Conservation (phyloP, 305 asterid genomes). For the Fraxinus velutina region DNA sequence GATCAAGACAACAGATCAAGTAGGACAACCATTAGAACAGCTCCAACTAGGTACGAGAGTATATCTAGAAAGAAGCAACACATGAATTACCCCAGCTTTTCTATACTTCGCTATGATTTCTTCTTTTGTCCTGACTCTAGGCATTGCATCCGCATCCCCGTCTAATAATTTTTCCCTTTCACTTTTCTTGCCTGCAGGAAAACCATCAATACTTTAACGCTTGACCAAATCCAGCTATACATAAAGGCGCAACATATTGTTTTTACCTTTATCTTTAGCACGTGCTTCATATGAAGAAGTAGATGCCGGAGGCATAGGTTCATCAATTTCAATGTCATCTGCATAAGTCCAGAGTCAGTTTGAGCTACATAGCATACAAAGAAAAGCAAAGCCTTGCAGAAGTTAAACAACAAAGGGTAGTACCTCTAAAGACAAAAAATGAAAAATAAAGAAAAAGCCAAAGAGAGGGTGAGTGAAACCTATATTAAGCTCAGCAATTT, state of each 20-base stretch:
- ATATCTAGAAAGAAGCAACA: constrained; percentile 18
- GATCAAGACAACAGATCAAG: constrained; percentile 21
- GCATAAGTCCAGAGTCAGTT: constrained; percentile 28
- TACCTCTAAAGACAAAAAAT: neutral
- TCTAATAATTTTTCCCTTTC: constrained; percentile 61
- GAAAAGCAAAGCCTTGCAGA: constrained; percentile 12
- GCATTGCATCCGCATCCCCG: constrained; percentile 50
- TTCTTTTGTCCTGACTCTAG: constrained; percentile 69
- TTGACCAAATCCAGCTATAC: constrained; percentile 17
- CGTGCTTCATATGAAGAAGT: constrained; percentile 45
- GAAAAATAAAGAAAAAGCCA: neutral
- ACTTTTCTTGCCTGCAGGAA: constrained; percentile 47
- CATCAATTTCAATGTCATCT: constrained; percentile 91
- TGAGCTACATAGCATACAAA: constrained; percentile 24
- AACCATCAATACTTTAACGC: constrained; percentile 12
- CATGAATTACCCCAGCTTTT: constrained; percentile 62
- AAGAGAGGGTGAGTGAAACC: constrained; percentile 40
- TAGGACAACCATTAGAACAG: constrained; percentile 5
- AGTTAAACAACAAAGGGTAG: neutral
- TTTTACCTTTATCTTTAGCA: constrained; percentile 43
- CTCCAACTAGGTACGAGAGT: neutral
- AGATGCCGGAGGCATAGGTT: constrained; percentile 47
- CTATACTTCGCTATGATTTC: constrained; percentile 82
- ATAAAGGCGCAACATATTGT: constrained; percentile 14
- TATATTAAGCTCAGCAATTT: constrained; percentile 61